Evolutionary conservation across 345 rosid species (phyloP).

Genomic region (Salix caprea): DNA sequence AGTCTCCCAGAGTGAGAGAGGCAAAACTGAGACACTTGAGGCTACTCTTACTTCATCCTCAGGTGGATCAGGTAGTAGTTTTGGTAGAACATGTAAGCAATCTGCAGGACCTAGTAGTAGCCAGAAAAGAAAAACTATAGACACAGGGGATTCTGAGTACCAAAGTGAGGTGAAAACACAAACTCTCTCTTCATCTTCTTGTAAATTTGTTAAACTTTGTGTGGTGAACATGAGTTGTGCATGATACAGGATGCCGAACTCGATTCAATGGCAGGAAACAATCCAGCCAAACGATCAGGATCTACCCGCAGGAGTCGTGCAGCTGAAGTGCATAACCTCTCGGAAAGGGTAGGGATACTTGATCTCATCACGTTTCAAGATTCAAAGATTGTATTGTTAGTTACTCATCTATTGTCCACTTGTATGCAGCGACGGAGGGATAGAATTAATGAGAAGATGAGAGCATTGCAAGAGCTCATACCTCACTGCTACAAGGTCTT

Average conservation of each 20-base stretch:
- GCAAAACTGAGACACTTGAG: neutral
- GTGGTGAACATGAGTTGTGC: neutral
- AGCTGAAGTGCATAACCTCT: constrained; percentile 51
- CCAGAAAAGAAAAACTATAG: neutral
- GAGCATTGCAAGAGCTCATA: constrained; percentile 65
- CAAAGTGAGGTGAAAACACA: neutral
- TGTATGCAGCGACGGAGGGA: constrained; percentile 51
- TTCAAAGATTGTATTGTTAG: neutral
- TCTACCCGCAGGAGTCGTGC: constrained; percentile 40
- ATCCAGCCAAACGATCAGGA: constrained; percentile 21
- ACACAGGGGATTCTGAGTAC: neutral
- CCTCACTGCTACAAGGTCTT: constrained; percentile 63
- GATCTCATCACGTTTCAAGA: neutral
- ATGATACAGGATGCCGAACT: neutral
- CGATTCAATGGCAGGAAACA: neutral
- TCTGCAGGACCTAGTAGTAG: neutral
- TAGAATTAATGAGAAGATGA: constrained; percentile 68
- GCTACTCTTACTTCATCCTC: neutral
- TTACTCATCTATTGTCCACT: neutral
- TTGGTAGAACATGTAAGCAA: neutral
- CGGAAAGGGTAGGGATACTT: constrained; percentile 46
- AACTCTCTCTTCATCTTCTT: neutral
- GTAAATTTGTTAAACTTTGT: neutral
- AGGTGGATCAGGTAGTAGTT: neutral
- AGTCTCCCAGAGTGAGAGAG: neutral